Percentiles rank a stretch among this genome's conserved stretches.
These are phyloP conservation scores for Leishmania aethiopica DNA, from an alignment of 208 protist genomes.

Conservation along the genomic window DNA sequence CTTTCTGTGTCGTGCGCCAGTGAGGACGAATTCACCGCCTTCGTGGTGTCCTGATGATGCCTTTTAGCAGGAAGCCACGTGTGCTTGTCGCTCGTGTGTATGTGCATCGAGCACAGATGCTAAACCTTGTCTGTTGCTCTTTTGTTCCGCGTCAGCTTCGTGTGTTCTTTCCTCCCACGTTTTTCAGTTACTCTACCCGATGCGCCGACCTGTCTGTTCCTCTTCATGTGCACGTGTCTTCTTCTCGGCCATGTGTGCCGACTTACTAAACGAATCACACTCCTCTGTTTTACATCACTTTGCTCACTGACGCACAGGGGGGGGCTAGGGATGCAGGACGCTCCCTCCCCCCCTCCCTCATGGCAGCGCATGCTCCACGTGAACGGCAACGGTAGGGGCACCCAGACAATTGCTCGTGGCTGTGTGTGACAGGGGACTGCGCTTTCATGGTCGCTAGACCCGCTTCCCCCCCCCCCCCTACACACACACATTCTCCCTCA, in stretches of 20 bases:
- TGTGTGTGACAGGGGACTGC: not conserved
- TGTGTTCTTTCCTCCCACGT: not conserved
- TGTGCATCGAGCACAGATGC: no score
- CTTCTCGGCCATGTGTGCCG: no score
- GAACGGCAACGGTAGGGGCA: not conserved
- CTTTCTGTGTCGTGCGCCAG: not conserved
- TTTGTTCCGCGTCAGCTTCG: no score
- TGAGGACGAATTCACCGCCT: not conserved
- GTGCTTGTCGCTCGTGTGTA: no score
- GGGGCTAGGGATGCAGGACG: not conserved
- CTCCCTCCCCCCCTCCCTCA: not conserved
- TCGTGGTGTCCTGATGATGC: no score
- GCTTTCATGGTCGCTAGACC: not conserved
- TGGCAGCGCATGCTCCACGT: not conserved
- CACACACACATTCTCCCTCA: no score
- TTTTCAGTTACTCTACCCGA: not conserved
- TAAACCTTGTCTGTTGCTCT: no score
- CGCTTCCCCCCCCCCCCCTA: not conserved
- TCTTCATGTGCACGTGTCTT: not conserved
- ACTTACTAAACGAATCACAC: not conserved
- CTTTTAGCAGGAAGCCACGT: no score
- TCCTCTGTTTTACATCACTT: constrained; percentile 4
- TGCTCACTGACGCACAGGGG: not conserved
- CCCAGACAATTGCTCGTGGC: not conserved
- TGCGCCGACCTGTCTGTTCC: not conserved